phyloP scores from a whole-genome alignment of 2,329 filamentous ascomycete species.

The Fusarium equiseti region DNA sequence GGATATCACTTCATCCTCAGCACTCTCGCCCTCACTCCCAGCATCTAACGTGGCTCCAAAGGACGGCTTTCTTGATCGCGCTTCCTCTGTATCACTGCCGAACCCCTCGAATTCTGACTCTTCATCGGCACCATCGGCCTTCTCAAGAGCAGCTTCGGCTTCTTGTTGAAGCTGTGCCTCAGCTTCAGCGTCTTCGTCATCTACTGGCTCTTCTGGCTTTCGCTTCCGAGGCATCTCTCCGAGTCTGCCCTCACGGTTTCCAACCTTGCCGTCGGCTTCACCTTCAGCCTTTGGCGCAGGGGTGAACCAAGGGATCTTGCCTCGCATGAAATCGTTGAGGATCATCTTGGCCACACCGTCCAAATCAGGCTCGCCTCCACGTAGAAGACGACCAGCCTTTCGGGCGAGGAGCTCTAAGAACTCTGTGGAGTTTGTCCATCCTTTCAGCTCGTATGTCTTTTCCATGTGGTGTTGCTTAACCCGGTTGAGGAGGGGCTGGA shows the following conservation, averaged over 20 bases:
- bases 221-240: constrained; percentile 92
- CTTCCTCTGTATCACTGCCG: constrained; percentile 53
- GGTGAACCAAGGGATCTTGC: constrained; percentile 97
- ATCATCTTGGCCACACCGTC: constrained; percentile 98
- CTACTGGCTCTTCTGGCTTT: constrained; percentile 67
- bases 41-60: constrained; percentile 50
- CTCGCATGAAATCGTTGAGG: constrained; percentile 93
- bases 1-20: constrained; percentile 54
- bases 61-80: constrained; percentile 49
- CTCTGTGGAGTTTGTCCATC: constrained; percentile 80
- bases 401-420: constrained; percentile 89
- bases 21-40: constrained; percentile 57
- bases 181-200: constrained; percentile 54
- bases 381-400: constrained; percentile 86
- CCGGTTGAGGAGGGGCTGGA: constrained; percentile 81
- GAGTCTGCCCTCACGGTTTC: constrained; percentile 80
- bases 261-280: constrained; percentile 64
- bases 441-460: constrained; percentile 89
- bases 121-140: constrained; percentile 54
- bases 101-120: constrained; percentile 56
- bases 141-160: constrained; percentile 43
- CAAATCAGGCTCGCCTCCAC: constrained; percentile 93
- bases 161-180: constrained; percentile 49
- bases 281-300: constrained; percentile 74
- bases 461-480: constrained; percentile 91